Evolutionary conservation across 1,284 basidiomycete species (phyloP).

Genomic region (Violaceomyces palustris): DNA sequence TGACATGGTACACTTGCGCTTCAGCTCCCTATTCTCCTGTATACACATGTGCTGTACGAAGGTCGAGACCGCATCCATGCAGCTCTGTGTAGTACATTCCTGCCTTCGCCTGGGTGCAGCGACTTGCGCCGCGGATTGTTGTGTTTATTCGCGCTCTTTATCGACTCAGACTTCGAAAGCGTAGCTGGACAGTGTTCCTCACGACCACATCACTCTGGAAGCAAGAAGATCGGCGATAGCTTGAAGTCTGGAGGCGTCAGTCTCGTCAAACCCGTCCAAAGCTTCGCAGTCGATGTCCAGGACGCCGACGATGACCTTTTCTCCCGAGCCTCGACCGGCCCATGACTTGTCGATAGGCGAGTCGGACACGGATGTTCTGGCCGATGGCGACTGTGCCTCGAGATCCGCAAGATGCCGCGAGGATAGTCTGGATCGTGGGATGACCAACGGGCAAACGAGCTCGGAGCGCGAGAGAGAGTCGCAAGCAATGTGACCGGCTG

Average conservation of each 20-base stretch:
- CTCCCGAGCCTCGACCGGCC: slow-evolving; percentile 36
- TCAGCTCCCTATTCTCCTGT: too few relatives aligned
- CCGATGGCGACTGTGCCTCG: slow-evolving; percentile 8
- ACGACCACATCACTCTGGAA: too few relatives aligned
- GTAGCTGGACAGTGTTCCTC: too few relatives aligned
- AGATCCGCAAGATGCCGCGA: slow-evolving; percentile 12
- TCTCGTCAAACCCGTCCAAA: slow-evolving; percentile 49
- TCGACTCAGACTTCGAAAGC: too few relatives aligned
- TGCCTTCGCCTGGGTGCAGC: too few relatives aligned
- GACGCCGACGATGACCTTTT: slow-evolving; percentile 52
- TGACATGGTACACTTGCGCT: too few relatives aligned
- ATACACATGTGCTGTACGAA: too few relatives aligned
- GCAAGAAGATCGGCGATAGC: slow-evolving; percentile 41
- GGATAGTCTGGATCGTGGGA: slow-evolving; percentile 25
- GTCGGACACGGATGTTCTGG: slow-evolving; percentile 1
- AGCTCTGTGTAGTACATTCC: too few relatives aligned
- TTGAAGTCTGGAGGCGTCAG: slow-evolving; percentile 47
- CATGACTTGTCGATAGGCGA: slow-evolving; percentile 15
- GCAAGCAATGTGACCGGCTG: slow-evolving; percentile 54
- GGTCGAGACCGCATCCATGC: too few relatives aligned
- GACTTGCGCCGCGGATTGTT: too few relatives aligned
- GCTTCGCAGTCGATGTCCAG: slow-evolving; percentile 54
- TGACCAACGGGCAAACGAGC: slow-evolving; percentile 52
- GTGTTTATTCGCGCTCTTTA: too few relatives aligned
- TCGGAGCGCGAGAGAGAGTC: slow-evolving; percentile 53